Evolutionary conservation across 2,329 filamentous ascomycete genomes (phyloP), one percentile per base, ranked within the genome.

Genomic region (Paraconiothyrium brasiliense): DNA sequence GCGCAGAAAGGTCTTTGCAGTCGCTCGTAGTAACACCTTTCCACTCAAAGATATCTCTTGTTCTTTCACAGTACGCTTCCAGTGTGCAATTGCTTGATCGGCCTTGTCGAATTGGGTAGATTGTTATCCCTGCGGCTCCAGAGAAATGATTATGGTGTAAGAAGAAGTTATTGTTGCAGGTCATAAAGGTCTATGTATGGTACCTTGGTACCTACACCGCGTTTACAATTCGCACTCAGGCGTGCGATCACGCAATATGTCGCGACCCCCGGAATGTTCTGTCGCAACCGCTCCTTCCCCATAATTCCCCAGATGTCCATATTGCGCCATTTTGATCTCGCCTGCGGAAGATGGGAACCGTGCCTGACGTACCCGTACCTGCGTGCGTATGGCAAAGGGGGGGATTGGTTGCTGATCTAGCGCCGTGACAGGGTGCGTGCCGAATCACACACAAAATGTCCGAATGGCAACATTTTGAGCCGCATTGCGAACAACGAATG

Each of bases 221-320:
- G 22, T 27, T 16, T 8, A 37, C 43, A 37, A 48, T 39, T 16
- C 52, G 30, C 43, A 37, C 30, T 22, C n/a, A 37, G 14, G 5
- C 43, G 11, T 10, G 16, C 24, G 54, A 56, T 56, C 54, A 56
- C 54, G 54, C 54, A 47, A 56, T 56, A 56, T 47, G 30, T 32
- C 54, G 32, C 30, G 30, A 35, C 8, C n/a, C 13, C 27, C 37
- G 4, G 9, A 44, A 44, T 20, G 34, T 35, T 13, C 37, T 24
- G 35, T 54, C 20, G 37, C 51, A 13, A 44, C 52, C 39, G 52
- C 14, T 34, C 52, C 22, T 55, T 46, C 52, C 35, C 37, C 52
- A 30, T 46, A 41, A 16, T 32, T 46, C 22, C 14, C 52, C 52
- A 14, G 50, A n/a, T 1, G 20, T 16, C 24, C 8, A 44, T 32